A percentile compares a stretch with the other conserved stretches of the same genome.
Conservation (phyloP, 371 early-diverging fungal genomes). For the Mucor velutinosus region DNA sequence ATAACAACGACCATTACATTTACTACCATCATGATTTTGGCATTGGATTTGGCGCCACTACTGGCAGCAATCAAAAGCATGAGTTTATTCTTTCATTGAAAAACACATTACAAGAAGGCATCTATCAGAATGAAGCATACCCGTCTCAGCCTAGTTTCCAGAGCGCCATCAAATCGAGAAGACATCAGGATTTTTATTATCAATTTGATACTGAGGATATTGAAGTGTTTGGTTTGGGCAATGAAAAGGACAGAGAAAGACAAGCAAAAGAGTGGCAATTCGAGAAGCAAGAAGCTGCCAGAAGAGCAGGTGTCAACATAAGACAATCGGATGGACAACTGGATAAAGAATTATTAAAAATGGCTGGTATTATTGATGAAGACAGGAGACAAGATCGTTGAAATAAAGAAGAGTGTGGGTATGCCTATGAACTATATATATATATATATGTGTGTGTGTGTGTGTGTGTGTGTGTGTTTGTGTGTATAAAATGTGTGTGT, state of each 20-base stretch:
- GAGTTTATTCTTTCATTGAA: conserved; percentile 36
- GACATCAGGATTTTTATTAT: conserved; percentile 11
- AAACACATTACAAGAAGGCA: conserved; percentile 53
- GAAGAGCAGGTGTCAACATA: conserved; percentile 48
- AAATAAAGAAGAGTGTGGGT: background rate
- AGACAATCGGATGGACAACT: conserved; percentile 45
- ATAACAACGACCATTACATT: conserved; percentile 42
- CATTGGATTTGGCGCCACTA: conserved; percentile 60
- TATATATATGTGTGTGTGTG: background rate
- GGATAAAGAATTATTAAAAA: conserved; percentile 48
- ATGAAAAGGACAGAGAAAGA: conserved; percentile 33
- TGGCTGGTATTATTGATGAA: conserved; percentile 54
- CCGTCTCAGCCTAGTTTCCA: conserved; percentile 36
- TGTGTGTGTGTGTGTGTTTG: background rate
- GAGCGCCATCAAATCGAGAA: conserved; percentile 11
- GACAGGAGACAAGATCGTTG: conserved; percentile 31
- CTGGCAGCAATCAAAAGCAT: background rate
- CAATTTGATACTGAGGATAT: conserved; percentile 57
- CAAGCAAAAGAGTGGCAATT: conserved; percentile 62
- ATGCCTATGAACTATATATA: background rate
- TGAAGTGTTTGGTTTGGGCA: conserved; percentile 65
- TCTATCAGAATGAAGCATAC: conserved; percentile 46
- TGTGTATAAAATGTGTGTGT: background rate
- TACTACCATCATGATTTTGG: conserved; percentile 60
- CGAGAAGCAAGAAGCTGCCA: conserved; percentile 57